Percentiles rank a stretch among this genome's conserved stretches.
These are phyloP conservation scores for Dendrobium nobile DNA, from an alignment of 106 monocot genomes.

Conservation along the genomic window DNA sequence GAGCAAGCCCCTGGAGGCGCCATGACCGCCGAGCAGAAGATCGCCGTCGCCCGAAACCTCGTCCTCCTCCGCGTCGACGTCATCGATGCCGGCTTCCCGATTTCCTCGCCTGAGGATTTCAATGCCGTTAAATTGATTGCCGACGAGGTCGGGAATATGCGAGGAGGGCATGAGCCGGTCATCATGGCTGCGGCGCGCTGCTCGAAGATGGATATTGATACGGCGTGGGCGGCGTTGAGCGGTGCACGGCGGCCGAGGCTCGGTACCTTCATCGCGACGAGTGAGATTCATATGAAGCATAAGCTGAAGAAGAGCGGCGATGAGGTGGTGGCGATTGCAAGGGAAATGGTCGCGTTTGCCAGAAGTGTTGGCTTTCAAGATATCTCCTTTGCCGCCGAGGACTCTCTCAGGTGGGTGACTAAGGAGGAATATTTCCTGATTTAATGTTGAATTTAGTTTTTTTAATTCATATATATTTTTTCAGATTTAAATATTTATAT, in stretches of 20 bases:
- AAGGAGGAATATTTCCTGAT: not conserved
- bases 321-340: constrained; percentile 40
- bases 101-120: constrained; percentile 44
- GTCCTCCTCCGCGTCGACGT: constrained; percentile 46
- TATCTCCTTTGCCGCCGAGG: constrained; percentile 43
- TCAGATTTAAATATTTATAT: not conserved
- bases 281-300: constrained; percentile 48
- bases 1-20: constrained; percentile 64
- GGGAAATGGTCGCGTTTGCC: constrained; percentile 49
- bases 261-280: constrained; percentile 45
- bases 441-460: not conserved
- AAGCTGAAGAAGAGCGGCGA: constrained; percentile 50
- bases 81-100: constrained; percentile 58
- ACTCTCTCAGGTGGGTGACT: constrained; percentile 31
- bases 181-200: constrained; percentile 40
- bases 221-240: constrained; percentile 49
- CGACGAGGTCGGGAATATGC: constrained; percentile 31
- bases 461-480: too few relatives aligned
- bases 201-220: constrained; percentile 37
- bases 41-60: constrained; percentile 44
- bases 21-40: constrained; percentile 50
- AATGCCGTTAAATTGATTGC: constrained; percentile 40
- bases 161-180: constrained; percentile 30
- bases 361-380: constrained; percentile 44
- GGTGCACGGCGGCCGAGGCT: constrained; percentile 33